phyloP scores from a whole-genome alignment of 371 early-diverging fungal species.

The Mucor saturninus region DNA sequence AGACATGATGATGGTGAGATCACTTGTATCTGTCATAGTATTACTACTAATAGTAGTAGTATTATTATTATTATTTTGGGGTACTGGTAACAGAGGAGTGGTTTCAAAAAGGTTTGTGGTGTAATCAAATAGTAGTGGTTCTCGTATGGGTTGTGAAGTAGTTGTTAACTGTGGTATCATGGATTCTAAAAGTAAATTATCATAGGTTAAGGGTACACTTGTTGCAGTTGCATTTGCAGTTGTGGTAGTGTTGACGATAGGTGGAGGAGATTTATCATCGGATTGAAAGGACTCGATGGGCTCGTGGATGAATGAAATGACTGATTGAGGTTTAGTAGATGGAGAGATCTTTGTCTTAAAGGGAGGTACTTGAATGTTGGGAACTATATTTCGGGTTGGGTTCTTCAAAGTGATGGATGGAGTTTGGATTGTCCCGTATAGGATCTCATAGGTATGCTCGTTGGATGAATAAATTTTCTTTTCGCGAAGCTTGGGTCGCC shows the following conservation, averaged over 20 bases:
- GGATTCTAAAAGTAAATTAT: background rate
- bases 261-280: background rate
- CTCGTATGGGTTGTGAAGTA: background rate
- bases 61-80: background rate
- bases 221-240: background rate
- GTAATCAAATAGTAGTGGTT: background rate
- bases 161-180: background rate
- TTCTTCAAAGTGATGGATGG: constrained; percentile 22
- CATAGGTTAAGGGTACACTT: background rate
- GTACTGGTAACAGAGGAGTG: background rate
- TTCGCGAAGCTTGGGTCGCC: constrained; percentile 75
- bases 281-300: constrained; percentile 24
- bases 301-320: constrained; percentile 29
- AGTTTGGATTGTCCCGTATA: constrained; percentile 31
- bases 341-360: constrained; percentile 11
- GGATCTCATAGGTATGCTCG: constrained; percentile 26
- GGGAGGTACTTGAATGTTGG: constrained; percentile 14
- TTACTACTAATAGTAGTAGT: background rate
- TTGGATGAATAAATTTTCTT: constrained; percentile 31
- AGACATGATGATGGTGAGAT: constrained; percentile 49
- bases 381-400: constrained; percentile 8
- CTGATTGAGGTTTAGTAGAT: constrained; percentile 6
- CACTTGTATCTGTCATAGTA: constrained; percentile 3
- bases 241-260: constrained; percentile 17
- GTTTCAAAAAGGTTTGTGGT: background rate